These are phyloP conservation scores for Colletotrichum sp. DNA, from an alignment of 2,329 filamentous ascomycete genomes.

Conservation along the genomic window DNA sequence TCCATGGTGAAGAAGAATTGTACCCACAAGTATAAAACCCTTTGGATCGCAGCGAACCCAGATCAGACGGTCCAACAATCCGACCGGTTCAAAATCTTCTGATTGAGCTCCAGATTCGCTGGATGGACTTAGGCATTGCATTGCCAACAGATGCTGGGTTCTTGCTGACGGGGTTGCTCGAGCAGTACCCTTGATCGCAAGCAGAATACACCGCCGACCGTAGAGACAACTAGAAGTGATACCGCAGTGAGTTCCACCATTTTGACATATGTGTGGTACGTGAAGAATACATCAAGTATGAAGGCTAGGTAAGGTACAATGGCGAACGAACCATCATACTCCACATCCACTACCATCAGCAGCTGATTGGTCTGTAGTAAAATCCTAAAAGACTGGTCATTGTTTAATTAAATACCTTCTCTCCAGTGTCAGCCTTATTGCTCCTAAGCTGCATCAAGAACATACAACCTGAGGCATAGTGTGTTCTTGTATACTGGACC, in stretches of 20 bases:
- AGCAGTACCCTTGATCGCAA: background rate
- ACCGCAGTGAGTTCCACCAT: too few relatives aligned
- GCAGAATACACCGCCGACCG: background rate
- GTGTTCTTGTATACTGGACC: background rate
- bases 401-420: background rate
- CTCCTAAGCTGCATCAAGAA: background rate
- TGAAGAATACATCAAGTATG: background rate
- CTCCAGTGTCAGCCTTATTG: background rate
- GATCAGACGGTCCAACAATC: too few relatives aligned
- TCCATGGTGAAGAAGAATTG: too few relatives aligned
- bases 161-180: background rate
- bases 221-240: too few relatives aligned
- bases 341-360: too few relatives aligned
- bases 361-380: too few relatives aligned
- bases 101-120: too few relatives aligned
- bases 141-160: background rate
- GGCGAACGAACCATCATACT: background rate
- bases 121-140: too few relatives aligned
- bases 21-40: too few relatives aligned
- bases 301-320: background rate
- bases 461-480: rapidly evolving
- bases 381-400: background rate
- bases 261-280: background rate
- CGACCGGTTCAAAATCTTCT: too few relatives aligned
- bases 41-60: too few relatives aligned